Evolutionary conservation across 352 stramenopile genomes (phyloP).

Genomic region (Phytophthora melonis): DNA sequence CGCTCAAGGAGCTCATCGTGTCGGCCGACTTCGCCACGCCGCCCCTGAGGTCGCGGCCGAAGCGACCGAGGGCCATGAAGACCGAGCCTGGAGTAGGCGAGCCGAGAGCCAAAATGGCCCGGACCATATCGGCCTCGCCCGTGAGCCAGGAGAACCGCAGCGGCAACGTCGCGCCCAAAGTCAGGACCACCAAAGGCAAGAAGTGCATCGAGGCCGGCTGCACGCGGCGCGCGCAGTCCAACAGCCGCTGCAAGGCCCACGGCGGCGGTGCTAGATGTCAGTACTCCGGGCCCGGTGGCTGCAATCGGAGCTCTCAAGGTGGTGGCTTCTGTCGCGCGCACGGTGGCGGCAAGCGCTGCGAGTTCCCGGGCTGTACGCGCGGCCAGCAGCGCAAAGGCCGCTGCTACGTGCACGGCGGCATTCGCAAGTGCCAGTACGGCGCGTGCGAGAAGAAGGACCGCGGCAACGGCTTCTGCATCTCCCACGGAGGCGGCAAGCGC

Average conservation of each 20-base stretch:
- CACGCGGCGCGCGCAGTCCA: conserved; percentile 78
- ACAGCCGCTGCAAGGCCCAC: conserved; percentile 85
- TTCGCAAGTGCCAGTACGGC: conserved; percentile 80
- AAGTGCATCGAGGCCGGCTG: conserved; percentile 75
- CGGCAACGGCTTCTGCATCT: conserved; percentile 83
- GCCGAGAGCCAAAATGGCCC: conserved; percentile 23
- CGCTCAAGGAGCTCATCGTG: conserved; percentile 50
- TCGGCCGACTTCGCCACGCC: conserved; percentile 34
- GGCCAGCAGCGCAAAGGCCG: conserved; percentile 85
- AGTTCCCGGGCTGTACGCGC: conserved; percentile 73
- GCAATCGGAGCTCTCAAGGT: conserved; percentile 76
- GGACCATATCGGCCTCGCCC: conserved; percentile 22
- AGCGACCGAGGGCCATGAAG: conserved; percentile 16
- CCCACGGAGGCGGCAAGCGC: conserved; percentile 74
- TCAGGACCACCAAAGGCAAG: conserved; percentile 66
- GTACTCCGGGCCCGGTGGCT: conserved; percentile 66
- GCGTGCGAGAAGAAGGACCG: conserved; percentile 89
- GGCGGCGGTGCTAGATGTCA: conserved; percentile 79
- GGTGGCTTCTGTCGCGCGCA: conserved; percentile 83
- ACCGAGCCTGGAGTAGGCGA: conserved; percentile 1
- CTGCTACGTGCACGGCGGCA: conserved; percentile 87
- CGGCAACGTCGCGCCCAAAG: conserved; percentile 30
- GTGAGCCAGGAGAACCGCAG: conserved; percentile 26
- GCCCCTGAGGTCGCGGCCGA: conserved; percentile 17
- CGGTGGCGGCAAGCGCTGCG: conserved; percentile 84